Evolutionary conservation across 306 rosid species (phyloP).

Genomic region (Prunus mume): DNA sequence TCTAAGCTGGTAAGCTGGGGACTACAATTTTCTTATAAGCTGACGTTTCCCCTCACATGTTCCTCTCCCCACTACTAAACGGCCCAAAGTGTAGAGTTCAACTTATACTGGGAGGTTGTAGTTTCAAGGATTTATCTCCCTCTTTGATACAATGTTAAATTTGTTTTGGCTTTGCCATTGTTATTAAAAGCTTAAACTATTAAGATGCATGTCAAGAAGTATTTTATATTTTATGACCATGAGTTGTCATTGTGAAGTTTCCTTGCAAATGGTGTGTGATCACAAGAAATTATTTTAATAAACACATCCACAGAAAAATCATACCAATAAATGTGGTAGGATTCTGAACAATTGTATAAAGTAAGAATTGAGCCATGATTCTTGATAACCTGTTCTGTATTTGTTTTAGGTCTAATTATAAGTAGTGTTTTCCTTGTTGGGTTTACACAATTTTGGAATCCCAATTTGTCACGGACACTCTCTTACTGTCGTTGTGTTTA

Average conservation of each 20-base stretch:
- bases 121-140: background rate
- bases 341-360: background rate
- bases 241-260: background rate
- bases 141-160: background rate
- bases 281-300: background rate
- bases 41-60: background rate
- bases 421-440: background rate
- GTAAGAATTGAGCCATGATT: background rate
- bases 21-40: background rate
- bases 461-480: background rate
- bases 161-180: background rate
- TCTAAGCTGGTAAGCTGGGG: too few relatives aligned
- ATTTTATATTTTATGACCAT: background rate
- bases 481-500: slow-evolving; percentile 19
- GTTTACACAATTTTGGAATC: slow-evolving; percentile 4
- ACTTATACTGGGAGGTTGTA: background rate
- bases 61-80: background rate
- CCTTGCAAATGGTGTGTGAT: background rate
- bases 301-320: background rate
- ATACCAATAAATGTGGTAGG: background rate
- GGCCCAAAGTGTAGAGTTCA: background rate
- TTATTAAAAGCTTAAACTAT: background rate
- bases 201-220: background rate
- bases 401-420: background rate
- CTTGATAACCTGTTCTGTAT: background rate